These are phyloP conservation scores for Coemansia sp. DNA, from an alignment of 192 early-diverging fungal species.

Conservation along the genomic window DNA sequence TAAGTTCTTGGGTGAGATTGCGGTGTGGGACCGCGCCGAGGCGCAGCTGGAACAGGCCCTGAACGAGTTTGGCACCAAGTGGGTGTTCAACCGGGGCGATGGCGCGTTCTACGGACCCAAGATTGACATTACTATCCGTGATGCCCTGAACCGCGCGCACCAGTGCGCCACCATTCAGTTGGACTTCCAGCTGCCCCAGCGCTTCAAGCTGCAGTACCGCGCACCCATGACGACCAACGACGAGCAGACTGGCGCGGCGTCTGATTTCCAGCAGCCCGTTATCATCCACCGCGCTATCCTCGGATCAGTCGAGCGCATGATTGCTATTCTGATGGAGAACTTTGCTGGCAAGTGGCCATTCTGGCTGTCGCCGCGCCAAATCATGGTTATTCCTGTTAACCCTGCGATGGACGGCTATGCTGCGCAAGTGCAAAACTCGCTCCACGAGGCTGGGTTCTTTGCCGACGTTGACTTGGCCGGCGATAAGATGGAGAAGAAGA, in stretches of 20 bases:
- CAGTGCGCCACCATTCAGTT: slow-evolving; percentile 99
- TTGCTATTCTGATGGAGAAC: slow-evolving; percentile 94
- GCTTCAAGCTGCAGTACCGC: slow-evolving; percentile 91
- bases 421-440: slow-evolving; percentile 62
- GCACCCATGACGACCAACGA: slow-evolving; percentile 56
- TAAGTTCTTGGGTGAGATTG: slow-evolving; percentile 88
- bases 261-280: slow-evolving; percentile 76
- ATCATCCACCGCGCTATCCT: slow-evolving; percentile 99
- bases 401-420: slow-evolving; percentile 81
- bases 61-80: slow-evolving; percentile 74
- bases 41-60: slow-evolving; percentile 73
- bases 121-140: slow-evolving; percentile 95
- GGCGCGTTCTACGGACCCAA: slow-evolving; percentile 99
- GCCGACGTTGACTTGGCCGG: slow-evolving; percentile 86
- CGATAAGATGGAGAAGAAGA: slow-evolving; percentile 95
- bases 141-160: slow-evolving; percentile 86
- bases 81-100: slow-evolving; percentile 93
- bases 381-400: slow-evolving; percentile 88
- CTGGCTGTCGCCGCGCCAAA: slow-evolving; percentile 96
- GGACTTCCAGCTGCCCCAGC: slow-evolving; percentile 96
- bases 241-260: slow-evolving; percentile 19
- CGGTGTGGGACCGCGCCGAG: slow-evolving; percentile 94
- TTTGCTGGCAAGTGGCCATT: slow-evolving; percentile 98
- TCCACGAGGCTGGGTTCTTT: slow-evolving; percentile 75
- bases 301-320: slow-evolving; percentile 94